phyloP scores from a whole-genome alignment of 805 yeast genomes.

The Priceomyces medius region DNA sequence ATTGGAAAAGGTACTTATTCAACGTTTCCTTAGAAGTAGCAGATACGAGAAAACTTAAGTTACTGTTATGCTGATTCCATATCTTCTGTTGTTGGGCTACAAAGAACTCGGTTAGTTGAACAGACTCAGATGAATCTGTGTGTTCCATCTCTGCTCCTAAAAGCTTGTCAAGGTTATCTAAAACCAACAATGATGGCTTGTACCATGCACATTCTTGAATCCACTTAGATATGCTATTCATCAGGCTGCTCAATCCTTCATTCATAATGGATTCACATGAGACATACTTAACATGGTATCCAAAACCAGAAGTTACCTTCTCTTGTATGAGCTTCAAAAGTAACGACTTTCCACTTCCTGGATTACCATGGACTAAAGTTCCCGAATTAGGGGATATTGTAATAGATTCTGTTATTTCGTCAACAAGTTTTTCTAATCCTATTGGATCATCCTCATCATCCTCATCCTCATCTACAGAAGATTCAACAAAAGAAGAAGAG shows the following conservation, averaged over 20 bases:
- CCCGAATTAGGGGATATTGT: constrained; percentile 50
- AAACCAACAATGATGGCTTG: constrained; percentile 67
- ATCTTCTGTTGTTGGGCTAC: constrained; percentile 43
- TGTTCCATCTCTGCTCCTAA: constrained; percentile 64
- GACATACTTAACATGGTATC: constrained; percentile 48
- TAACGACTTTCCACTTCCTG: constrained; percentile 82
- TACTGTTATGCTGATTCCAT: constrained; percentile 41
- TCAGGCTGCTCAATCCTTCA: constrained; percentile 49
- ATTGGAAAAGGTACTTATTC: constrained; percentile 58
- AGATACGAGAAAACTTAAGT: constrained; percentile 60
- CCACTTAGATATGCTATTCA: constrained; percentile 45
- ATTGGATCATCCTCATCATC: constrained; percentile 35
- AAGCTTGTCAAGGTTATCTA: constrained; percentile 77
- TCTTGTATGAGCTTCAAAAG: constrained; percentile 44
- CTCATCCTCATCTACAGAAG: neutral
- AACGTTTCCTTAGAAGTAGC: constrained; percentile 63
- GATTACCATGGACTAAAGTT: constrained; percentile 63
- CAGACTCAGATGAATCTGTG: constrained; percentile 58
- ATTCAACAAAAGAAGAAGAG: constrained; percentile 39
- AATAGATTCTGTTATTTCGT: constrained; percentile 38
- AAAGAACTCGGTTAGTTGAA: constrained; percentile 65
- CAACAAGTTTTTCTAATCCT: constrained; percentile 54
- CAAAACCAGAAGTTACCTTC: constrained; percentile 34
- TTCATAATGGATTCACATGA: constrained; percentile 56
- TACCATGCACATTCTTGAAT: constrained; percentile 65